Evolutionary conservation across 1,284 basidiomycete genomes (phyloP).

Genomic region (Erythrobasidium hasegawianum): DNA sequence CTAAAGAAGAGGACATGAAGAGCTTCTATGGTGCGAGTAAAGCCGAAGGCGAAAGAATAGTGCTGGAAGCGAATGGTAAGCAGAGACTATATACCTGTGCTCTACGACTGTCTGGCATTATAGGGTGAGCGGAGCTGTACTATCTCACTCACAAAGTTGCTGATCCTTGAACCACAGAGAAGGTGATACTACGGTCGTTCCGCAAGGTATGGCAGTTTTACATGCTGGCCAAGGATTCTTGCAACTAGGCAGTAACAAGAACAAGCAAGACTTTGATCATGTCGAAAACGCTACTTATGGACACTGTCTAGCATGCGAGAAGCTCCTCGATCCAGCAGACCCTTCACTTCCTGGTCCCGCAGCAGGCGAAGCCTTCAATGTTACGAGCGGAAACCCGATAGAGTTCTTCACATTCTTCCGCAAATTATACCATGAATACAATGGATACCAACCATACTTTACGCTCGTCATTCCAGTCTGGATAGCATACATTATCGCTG

Average conservation of each 20-base stretch:
- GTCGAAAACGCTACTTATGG: slow-evolving; percentile 93
- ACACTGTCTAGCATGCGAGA: slow-evolving; percentile 89
- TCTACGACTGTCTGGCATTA: slow-evolving; percentile 90
- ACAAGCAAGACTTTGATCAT: slow-evolving; percentile 97
- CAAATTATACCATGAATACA: slow-evolving; percentile 67
- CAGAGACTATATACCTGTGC: slow-evolving; percentile 81
- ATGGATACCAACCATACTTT: slow-evolving; percentile 59
- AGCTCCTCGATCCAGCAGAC: slow-evolving; percentile 45
- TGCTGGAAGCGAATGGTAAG: slow-evolving; percentile 79
- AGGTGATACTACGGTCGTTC: slow-evolving; percentile 83
- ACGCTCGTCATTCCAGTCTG: slow-evolving; percentile 61
- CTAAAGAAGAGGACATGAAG: slow-evolving; percentile 79
- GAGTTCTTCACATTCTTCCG: slow-evolving; percentile 96
- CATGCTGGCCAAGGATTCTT: slow-evolving; percentile 81
- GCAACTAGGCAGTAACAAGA: slow-evolving; percentile 91
- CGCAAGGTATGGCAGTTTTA: slow-evolving; percentile 77
- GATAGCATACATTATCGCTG: slow-evolving; percentile 67
- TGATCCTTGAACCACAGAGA: slow-evolving; percentile 57
- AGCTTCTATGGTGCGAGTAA: slow-evolving; percentile 74
- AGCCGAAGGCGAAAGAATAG: slow-evolving; percentile 79
- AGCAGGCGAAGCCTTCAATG: slow-evolving; percentile 92
- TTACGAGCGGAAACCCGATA: slow-evolving; percentile 93
- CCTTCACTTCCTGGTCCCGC: slow-evolving; percentile 40
- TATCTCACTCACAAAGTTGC: too few relatives aligned
- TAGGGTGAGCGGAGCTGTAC: slow-evolving; percentile 83